Evolutionary conservation across 2,329 filamentous ascomycete species (phyloP).

Genomic region (Sarocladium strictum): DNA sequence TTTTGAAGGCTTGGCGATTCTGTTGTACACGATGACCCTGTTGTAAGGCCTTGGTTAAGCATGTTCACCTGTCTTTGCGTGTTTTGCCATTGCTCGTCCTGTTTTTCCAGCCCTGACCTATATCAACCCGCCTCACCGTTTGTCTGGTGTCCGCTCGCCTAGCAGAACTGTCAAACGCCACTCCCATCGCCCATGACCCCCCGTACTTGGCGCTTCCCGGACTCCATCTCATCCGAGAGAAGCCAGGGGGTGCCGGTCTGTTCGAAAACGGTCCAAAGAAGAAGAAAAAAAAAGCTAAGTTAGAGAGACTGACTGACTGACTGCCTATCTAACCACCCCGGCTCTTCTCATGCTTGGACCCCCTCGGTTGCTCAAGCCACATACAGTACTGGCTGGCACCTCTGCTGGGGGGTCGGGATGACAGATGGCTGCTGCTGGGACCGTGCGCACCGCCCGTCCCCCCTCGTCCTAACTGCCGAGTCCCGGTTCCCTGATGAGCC

Average conservation of each 20-base stretch:
- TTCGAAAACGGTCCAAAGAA: background rate
- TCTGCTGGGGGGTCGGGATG: background rate
- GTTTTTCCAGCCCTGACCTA: background rate
- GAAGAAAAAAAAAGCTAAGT: no score
- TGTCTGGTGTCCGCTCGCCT: constrained; percentile 5
- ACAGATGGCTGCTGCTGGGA: background rate
- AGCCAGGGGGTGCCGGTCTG: constrained; percentile 1
- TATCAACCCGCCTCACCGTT: background rate
- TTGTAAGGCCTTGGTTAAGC: no score
- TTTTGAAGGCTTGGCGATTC: no score
- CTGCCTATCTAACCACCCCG: no score
- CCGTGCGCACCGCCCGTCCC: background rate
- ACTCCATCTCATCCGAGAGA: constrained; percentile 1
- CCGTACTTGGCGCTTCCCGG: constrained; percentile 6
- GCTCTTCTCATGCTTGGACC: no score
- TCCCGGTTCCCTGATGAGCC: background rate
- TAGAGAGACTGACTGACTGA: no score
- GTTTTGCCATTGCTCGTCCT: no score
- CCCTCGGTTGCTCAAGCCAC: background rate
- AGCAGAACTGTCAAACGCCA: constrained; percentile 6
- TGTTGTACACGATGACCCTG: no score
- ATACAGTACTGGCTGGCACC: background rate
- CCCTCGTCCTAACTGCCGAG: background rate
- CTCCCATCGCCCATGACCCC: constrained; percentile 6
- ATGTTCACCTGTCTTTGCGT: no score